Base-by-base conservation (phyloP, 2,329 filamentous ascomycete genomes). In the Aspergillus hiratsukae region DNA sequence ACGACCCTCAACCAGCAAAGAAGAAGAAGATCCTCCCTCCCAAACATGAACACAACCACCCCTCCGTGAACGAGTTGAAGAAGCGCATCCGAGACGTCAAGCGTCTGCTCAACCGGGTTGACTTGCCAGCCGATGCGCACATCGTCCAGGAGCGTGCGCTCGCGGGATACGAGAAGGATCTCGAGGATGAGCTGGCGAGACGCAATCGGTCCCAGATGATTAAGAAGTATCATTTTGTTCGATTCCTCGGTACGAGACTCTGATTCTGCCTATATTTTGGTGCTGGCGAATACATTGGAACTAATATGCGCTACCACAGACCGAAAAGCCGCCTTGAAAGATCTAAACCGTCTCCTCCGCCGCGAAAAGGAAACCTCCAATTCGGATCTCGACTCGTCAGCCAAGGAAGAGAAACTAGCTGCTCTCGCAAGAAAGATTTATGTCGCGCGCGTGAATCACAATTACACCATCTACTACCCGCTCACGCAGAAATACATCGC, bases 401-500 rank as follows among this genome's bases (percentile, higher is more conserved):
- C 48, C 28, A 67, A 64, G 51, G 62, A 63, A 54, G 72, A 59
- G 52, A 60, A 50, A 43, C 43, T 62, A 56, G 41, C 58, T 50
- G 49, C 65, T 75, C 49, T 70, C 65, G 58, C 58, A 3, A 51
- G 62, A 46, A 71, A 72, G 52, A 71, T 82, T 25, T 78, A 82
- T 61, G 69, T 69, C 29, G 78, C 79, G 7, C 78, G 82, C 53
- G 79, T 86, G 23, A 84, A 86, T 65, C 68, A 86, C 60, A 85
- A 84, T 65, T 87, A 87, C 67, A 80, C 84, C 7, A 77, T 83
- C 41, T 86, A 84, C 67, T 85, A 81, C 60, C 85, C 85, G 14
- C 75, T 87, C 23, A 78, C 80, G 54, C 76, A 81, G 65, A 80
- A 83, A 57, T 87, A 87, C 69, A 76, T 82, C 11, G 79, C 82